These are phyloP conservation scores for Leccinum aurantiacum DNA, from an alignment of 768 basidiomycete species.

Conservation along the genomic window DNA sequence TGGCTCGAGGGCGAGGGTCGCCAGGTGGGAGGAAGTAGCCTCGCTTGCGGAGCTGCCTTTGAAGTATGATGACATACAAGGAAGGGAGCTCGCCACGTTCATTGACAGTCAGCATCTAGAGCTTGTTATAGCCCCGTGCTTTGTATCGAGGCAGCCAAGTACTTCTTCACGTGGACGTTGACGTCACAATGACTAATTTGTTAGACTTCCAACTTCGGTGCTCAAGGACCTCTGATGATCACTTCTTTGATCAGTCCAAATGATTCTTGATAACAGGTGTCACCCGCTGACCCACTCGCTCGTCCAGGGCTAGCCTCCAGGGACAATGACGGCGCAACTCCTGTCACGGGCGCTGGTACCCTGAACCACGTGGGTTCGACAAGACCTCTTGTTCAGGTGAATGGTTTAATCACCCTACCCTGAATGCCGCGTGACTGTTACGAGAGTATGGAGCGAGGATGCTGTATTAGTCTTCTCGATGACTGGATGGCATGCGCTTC, in stretches of 20 bases:
- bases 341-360: background rate
- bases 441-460: background rate
- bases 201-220: background rate
- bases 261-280: background rate
- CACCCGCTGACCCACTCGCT: background rate
- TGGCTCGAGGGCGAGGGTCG: background rate
- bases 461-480: background rate
- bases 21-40: constrained; percentile 33
- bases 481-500: background rate
- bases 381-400: background rate
- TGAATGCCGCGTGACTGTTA: background rate
- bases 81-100: background rate
- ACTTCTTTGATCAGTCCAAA: background rate
- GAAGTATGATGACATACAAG: constrained; percentile 22
- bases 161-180: background rate
- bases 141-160: background rate
- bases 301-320: background rate
- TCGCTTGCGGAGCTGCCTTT: constrained; percentile 45
- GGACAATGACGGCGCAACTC: background rate
- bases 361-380: background rate
- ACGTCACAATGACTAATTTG: background rate
- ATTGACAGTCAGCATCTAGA: background rate
- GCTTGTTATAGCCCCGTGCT: background rate
- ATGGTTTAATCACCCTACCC: background rate
- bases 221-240: background rate